These are phyloP conservation scores for Nicotiana otophora DNA, from an alignment of 257 asterid genomes.

Conservation along the genomic window DNA sequence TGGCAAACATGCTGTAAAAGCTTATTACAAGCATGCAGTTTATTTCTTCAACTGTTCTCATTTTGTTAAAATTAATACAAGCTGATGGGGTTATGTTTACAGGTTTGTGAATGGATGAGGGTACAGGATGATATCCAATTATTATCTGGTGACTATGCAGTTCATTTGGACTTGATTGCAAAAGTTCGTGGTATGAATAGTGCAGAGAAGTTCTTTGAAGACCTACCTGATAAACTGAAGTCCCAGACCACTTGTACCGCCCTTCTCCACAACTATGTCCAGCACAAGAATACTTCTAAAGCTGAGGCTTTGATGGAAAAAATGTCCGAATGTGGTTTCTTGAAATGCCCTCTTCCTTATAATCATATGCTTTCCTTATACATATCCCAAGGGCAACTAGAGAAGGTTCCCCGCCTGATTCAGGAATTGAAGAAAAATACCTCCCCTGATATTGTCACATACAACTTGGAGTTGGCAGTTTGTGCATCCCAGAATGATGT, in stretches of 20 bases:
- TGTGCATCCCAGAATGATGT: constrained; percentile 59
- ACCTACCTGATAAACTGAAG: constrained; percentile 72
- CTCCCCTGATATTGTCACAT: constrained; percentile 79
- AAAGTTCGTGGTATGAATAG: constrained; percentile 78
- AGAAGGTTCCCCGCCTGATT: constrained; percentile 52
- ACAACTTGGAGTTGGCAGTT: constrained; percentile 67
- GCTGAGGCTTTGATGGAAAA: constrained; percentile 81
- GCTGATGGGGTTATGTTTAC: constrained; percentile 10
- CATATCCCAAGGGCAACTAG: constrained; percentile 54
- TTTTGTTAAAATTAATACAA: not conserved
- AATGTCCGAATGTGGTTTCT: constrained; percentile 72
- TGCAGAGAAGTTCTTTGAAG: constrained; percentile 82
- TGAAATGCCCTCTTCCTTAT: constrained; percentile 71
- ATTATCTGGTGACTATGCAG: constrained; percentile 84
- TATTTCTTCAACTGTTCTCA: not conserved
- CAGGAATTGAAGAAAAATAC: constrained; percentile 57
- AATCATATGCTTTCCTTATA: constrained; percentile 84
- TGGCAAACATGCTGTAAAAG: not conserved
- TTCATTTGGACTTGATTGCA: constrained; percentile 83
- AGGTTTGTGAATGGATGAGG: constrained; percentile 97
- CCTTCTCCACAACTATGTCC: constrained; percentile 87
- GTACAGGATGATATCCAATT: constrained; percentile 69
- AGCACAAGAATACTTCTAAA: constrained; percentile 44
- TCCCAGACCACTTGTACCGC: constrained; percentile 68
- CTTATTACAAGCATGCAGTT: not conserved